These are phyloP conservation scores for Vigna unguiculata DNA, from an alignment of 306 rosid species.

Conservation along the genomic window DNA sequence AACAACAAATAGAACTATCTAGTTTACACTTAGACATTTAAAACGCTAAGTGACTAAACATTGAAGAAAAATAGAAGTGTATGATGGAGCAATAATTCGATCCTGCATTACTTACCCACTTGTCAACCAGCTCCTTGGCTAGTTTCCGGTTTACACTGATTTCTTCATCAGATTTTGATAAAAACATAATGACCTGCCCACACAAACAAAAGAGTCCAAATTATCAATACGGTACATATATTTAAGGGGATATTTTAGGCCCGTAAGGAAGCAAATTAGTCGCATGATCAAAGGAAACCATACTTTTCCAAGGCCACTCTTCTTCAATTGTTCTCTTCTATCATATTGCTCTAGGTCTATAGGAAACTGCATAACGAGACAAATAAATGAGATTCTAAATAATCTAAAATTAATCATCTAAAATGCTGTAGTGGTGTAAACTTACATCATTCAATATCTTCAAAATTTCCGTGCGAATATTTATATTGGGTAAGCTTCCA, in stretches of 20 bases:
- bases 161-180: slow-evolving; percentile 95
- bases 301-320: slow-evolving; percentile 98
- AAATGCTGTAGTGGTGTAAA: slow-evolving; percentile 31
- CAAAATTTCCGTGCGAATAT: slow-evolving; percentile 84
- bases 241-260: background rate
- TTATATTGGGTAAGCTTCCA: slow-evolving; percentile 93
- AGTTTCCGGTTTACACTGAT: slow-evolving; percentile 81
- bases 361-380: slow-evolving; percentile 73
- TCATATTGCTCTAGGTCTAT: slow-evolving; percentile 91
- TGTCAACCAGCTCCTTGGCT: slow-evolving; percentile 93
- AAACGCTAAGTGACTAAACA: background rate
- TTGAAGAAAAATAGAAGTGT: slow-evolving; percentile 14
- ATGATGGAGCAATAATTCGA: background rate
- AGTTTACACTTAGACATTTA: background rate
- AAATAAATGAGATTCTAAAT: slow-evolving; percentile 40
- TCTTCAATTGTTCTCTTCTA: slow-evolving; percentile 93
- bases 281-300: slow-evolving; percentile 27
- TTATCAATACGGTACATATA: background rate
- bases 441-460: slow-evolving; percentile 86
- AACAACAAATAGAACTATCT: background rate
- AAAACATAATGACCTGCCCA: slow-evolving; percentile 87
- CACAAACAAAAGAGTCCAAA: slow-evolving; percentile 26
- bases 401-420: slow-evolving; percentile 14
- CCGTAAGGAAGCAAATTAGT: slow-evolving; percentile 3
- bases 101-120: slow-evolving; percentile 73